Conservation (phyloP, 2,329 filamentous ascomycete species). For the Cordyceps farinosa region DNA sequence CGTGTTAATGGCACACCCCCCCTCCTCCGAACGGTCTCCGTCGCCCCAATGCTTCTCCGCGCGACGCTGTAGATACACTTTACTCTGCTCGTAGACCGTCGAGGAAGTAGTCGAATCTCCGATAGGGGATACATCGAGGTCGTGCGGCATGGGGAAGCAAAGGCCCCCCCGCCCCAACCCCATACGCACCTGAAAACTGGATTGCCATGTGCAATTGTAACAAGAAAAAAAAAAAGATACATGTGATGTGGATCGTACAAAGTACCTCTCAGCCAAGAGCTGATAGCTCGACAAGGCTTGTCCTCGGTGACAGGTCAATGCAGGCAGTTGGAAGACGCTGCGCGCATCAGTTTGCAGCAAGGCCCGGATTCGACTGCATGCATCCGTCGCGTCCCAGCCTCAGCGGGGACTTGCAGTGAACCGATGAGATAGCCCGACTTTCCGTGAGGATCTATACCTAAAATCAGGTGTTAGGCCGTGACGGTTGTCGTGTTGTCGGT, state of each 20-base stretch:
- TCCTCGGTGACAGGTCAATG: neutral
- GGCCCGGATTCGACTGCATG: neutral
- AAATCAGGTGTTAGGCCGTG: too few relatives aligned
- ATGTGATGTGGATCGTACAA: neutral
- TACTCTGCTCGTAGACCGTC: slow-evolving; percentile 1
- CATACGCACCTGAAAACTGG: neutral
- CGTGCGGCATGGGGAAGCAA: neutral
- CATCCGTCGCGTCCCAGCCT: neutral
- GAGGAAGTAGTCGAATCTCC: neutral
- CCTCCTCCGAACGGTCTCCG: neutral
- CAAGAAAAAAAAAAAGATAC: neutral
- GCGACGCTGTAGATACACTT: neutral
- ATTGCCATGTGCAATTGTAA: neutral
- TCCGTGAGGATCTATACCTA: too few relatives aligned
- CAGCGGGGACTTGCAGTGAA: neutral
- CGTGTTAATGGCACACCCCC: neutral
- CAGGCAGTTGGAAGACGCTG: neutral
- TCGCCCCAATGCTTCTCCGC: neutral
- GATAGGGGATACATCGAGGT: neutral
- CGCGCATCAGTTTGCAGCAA: neutral
- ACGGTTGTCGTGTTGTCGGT: too few relatives aligned
- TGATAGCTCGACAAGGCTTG: neutral
- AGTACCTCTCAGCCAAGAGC: neutral
- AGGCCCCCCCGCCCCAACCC: too few relatives aligned
- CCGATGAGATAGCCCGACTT: neutral